Evolutionary conservation across 352 stramenopile genomes (phyloP).

Genomic region (Globisporangium nagaii): DNA sequence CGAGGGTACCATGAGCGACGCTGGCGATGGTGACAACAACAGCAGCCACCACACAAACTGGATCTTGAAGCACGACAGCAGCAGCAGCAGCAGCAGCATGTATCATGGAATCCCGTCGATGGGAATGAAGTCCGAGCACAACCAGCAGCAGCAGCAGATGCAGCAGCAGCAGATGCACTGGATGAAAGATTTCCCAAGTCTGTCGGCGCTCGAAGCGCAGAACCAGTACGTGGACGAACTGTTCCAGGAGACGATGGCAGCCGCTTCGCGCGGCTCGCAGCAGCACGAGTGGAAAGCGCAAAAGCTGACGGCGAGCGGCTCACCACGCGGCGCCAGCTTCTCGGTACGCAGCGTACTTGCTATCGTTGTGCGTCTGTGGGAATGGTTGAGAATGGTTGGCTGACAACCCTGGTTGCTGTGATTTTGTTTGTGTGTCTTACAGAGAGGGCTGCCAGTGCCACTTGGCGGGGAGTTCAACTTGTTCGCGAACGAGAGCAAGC

Average conservation of each 20-base stretch:
- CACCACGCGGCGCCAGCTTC: not conserved
- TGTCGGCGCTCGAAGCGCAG: slow-evolving; percentile 4
- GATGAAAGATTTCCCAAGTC: slow-evolving; percentile 11
- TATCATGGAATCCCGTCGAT: too few species aligned
- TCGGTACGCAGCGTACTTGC: not conserved
- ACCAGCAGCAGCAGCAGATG: not conserved
- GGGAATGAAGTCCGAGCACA: not conserved
- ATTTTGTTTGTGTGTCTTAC: not conserved
- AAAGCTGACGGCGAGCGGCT: not conserved
- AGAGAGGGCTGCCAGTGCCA: not conserved
- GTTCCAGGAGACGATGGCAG: slow-evolving; percentile 12
- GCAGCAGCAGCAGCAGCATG: not conserved
- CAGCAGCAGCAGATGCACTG: slow-evolving; percentile 9
- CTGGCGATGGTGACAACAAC: not conserved
- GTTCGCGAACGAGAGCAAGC: not conserved
- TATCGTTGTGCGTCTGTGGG: not conserved
- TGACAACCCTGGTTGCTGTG: not conserved
- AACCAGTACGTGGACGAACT: slow-evolving; percentile 22
- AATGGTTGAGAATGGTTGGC: not conserved
- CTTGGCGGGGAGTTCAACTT: not conserved
- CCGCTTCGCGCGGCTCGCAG: slow-evolving; percentile 10
- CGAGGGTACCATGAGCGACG: too few species aligned
- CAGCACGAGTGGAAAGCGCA: slow-evolving; percentile 24
- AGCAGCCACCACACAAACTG: slow-evolving; percentile 1
- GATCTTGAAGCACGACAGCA: not conserved